Conservation (phyloP, 2,329 filamentous ascomycete species). For the Tolypocladium nubicola region DNA sequence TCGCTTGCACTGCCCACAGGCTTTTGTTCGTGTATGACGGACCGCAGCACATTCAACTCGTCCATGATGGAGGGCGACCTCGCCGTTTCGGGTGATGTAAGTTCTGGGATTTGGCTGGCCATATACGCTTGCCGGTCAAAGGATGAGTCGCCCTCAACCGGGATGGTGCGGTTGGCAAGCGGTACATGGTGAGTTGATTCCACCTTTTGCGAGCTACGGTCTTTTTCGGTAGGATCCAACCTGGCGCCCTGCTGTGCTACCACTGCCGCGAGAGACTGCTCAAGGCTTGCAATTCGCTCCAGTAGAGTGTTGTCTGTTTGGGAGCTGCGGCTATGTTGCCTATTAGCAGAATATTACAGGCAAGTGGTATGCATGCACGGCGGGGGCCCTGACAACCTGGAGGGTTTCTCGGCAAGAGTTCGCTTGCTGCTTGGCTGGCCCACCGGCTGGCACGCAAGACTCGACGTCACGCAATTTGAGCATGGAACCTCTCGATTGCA, state of each 20-base stretch:
- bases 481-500: constrained; percentile 10
- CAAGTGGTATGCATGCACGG: not conserved
- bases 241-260: not conserved
- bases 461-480: constrained; percentile 11
- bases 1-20: not conserved
- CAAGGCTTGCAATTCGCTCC: not conserved
- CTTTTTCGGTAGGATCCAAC: not conserved
- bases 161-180: not conserved
- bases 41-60: not conserved
- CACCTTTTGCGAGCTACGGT: not conserved
- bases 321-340: not conserved
- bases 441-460: constrained; percentile 7
- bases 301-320: not conserved
- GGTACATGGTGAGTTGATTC: not conserved
- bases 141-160: not conserved
- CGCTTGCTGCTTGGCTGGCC: not conserved
- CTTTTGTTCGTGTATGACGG: not conserved
- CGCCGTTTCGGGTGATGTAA: not conserved
- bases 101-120: not conserved
- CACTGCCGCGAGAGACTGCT: not conserved
- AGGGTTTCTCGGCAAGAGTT: not conserved
- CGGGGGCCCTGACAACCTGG: not conserved
- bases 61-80: not conserved
- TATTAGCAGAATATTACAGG: not conserved
- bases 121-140: not conserved